A percentile compares a stretch with the other conserved stretches of the same genome.
These are phyloP conservation scores for Mucor lusitanicus DNA, from an alignment of 371 early-diverging fungal genomes.

Conservation along the genomic window DNA sequence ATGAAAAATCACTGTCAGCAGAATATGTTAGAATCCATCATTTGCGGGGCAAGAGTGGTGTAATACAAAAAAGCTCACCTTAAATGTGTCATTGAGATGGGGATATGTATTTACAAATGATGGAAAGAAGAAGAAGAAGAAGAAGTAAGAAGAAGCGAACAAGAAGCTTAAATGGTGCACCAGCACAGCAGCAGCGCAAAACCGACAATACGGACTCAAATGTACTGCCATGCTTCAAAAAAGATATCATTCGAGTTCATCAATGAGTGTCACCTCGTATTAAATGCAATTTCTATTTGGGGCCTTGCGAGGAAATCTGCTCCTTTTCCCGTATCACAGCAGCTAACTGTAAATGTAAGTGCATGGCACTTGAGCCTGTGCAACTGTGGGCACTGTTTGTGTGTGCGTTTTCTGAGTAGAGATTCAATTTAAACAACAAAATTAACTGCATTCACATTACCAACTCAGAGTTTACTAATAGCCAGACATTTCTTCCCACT, in stretches of 20 bases:
- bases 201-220: background rate
- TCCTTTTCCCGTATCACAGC: background rate
- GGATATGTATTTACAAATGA: background rate
- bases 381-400: background rate
- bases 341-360: background rate
- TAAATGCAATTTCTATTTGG: background rate
- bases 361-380: background rate
- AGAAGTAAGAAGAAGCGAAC: background rate
- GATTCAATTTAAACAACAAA: background rate
- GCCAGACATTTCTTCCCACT: background rate
- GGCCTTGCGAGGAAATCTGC: background rate
- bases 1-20: constrained; percentile 32
- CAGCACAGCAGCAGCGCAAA: background rate
- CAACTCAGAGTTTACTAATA: background rate
- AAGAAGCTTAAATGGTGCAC: background rate
- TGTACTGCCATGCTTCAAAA: background rate
- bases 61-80: background rate
- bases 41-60: no score
- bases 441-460: background rate
- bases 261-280: background rate
- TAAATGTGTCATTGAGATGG: background rate
- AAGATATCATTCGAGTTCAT: background rate
- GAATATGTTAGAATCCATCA: no score
- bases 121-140: background rate
- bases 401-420: background rate